Base-by-base conservation (phyloP, 805 yeast species). In the Candida palmyrensis region DNA sequence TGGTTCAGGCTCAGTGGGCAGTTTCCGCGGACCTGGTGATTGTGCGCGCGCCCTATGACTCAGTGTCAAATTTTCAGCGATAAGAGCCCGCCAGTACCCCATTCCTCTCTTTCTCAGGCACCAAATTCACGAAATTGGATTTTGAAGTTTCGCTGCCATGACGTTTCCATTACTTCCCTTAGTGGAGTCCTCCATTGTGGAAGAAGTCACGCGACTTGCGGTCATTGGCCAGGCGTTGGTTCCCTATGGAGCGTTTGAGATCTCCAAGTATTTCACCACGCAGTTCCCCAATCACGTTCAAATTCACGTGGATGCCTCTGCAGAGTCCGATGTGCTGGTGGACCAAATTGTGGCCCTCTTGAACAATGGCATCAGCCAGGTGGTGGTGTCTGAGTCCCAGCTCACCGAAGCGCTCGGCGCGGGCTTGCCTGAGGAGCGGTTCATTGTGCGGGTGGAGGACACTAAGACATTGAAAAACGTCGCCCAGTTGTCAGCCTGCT, bases 291-390 rank as follows among this genome's bases (percentile, higher is more conserved):
- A 36, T 20, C 45, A 48, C 19, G 42, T 59, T 22, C 50, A 50
- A 21, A 48, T 66, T 13, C 41, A 44, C 22, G 55, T 65, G 15
- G 68, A 62, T 40, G 58, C 59, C 16, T 39, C 52, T 2, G 35
- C 32, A 4, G 32, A 36, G 14, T 26, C 35, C 4, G 30, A 37
- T 5, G 54, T 62, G 22, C 53, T 60, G 18, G 62, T 66, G 25
- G 82, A 79, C 37, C 53, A 51, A 12, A 49, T 66, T 13, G 60
- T 79, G 25, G 71, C 62, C 6, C 49, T 82, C 24, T 65, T 84
- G 37, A 82, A 84, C 48, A 64, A 62, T 32, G 92, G 92, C 29
- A 73, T 79, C 10, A 48, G 57, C 17, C 61, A 66, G 13, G 47
- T 81, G 3, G 59, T 77, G 35, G 66, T 71, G 18, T 31, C 55